Evolutionary conservation across 441 rosid species (phyloP).

Genomic region (Gossypium trilobum): DNA sequence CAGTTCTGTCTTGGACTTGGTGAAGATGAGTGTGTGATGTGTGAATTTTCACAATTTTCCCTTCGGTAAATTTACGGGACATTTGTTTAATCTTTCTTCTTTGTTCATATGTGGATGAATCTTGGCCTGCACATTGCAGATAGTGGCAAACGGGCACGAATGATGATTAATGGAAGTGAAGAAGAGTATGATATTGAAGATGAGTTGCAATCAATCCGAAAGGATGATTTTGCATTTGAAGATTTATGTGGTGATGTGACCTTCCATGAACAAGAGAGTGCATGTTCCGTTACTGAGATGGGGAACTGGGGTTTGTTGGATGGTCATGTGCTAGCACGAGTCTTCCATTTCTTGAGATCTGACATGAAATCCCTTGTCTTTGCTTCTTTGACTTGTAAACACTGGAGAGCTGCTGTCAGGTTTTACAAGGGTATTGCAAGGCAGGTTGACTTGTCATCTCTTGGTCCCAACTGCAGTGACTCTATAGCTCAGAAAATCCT

Average conservation of each 20-base stretch:
- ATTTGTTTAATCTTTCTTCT: slow-evolving; percentile 3
- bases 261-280: slow-evolving; percentile 40
- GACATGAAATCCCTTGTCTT: slow-evolving; percentile 67
- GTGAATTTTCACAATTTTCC: background rate
- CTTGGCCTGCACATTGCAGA: slow-evolving; percentile 34
- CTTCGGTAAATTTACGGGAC: background rate
- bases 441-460: slow-evolving; percentile 69
- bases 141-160: slow-evolving; percentile 68
- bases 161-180: slow-evolving; percentile 58
- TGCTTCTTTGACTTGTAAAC: slow-evolving; percentile 87
- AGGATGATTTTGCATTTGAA: slow-evolving; percentile 60
- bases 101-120: slow-evolving; percentile 14
- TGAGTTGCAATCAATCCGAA: slow-evolving; percentile 33
- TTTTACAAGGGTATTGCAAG: slow-evolving; percentile 71
- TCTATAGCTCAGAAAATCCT: slow-evolving; percentile 44
- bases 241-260: slow-evolving; percentile 60
- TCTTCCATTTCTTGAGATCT: slow-evolving; percentile 75
- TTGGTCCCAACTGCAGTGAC: slow-evolving; percentile 75
- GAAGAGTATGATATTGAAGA: slow-evolving; percentile 55
- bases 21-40: background rate
- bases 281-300: slow-evolving; percentile 31
- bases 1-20: background rate
- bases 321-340: slow-evolving; percentile 65
- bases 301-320: slow-evolving; percentile 81
- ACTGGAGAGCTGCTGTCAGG: slow-evolving; percentile 75